Conservation (phyloP, 495 filamentous ascomycete species). For the Penicillium alfredii region DNA sequence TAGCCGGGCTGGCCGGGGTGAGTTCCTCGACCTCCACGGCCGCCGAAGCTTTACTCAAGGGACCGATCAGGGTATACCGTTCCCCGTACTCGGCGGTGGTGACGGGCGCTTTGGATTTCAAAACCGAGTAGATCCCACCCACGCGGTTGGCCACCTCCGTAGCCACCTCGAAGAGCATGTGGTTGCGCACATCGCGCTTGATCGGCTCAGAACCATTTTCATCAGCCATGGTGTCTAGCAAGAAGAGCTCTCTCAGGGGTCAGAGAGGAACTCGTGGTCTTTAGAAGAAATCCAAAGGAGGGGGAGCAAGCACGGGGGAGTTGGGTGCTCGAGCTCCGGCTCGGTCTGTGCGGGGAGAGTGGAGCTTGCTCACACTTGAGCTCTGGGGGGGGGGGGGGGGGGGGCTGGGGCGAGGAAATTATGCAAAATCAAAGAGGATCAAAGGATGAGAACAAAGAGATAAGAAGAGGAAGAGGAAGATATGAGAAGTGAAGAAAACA, state of each 20-base stretch:
- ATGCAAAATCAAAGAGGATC: too few species aligned
- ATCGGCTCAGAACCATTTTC: slow-evolving; percentile 34
- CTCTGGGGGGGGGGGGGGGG: slow-evolving; percentile 6
- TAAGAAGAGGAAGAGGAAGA: too few species aligned
- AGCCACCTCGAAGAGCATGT: slow-evolving; percentile 88
- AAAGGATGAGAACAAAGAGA: too few species aligned
- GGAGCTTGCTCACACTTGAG: neutral
- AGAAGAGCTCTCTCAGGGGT: slow-evolving; percentile 3
- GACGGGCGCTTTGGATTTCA: slow-evolving; percentile 97
- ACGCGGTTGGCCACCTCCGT: slow-evolving; percentile 98
- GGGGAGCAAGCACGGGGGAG: slow-evolving; percentile 2
- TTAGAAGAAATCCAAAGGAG: too few species aligned
- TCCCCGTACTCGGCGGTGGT: slow-evolving; percentile 98
- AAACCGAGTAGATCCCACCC: slow-evolving; percentile 96
- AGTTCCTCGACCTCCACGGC: slow-evolving; percentile 94
- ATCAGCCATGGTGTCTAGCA: slow-evolving; percentile 27
- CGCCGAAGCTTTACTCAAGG: slow-evolving; percentile 84
- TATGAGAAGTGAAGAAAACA: too few species aligned
- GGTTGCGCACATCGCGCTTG: slow-evolving; percentile 66
- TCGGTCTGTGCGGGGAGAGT: slow-evolving; percentile 27
- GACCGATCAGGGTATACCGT: slow-evolving; percentile 90
- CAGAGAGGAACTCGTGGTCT: slow-evolving; percentile 7
- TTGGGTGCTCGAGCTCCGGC: slow-evolving; percentile 15
- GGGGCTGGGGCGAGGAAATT: neutral
- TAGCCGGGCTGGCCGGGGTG: slow-evolving; percentile 70